A percentile compares a stretch with the other conserved stretches of the same genome.
phyloP scores from a whole-genome alignment of 2,329 filamentous ascomycete species.

The Penicillium sp. region DNA sequence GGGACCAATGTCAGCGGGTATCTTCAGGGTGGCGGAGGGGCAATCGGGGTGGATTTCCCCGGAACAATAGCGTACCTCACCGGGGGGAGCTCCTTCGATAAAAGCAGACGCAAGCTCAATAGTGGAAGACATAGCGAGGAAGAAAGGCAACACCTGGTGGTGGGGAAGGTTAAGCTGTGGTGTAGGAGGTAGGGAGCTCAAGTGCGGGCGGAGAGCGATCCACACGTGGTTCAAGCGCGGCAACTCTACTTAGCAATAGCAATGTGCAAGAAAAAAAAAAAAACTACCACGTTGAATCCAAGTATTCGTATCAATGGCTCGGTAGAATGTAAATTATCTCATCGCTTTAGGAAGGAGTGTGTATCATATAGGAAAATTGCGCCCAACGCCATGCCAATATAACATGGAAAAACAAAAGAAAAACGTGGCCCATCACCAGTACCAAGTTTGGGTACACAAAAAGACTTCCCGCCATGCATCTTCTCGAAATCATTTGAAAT shows the following conservation, averaged over 20 bases:
- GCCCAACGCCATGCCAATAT: slow-evolving; percentile 13
- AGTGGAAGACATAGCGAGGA: slow-evolving; percentile 42
- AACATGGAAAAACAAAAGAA: neutral
- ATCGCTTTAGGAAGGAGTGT: slow-evolving; percentile 6
- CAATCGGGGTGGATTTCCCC: slow-evolving; percentile 3
- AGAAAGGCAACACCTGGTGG: neutral
- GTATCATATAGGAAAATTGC: neutral
- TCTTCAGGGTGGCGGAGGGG: slow-evolving; percentile 18
- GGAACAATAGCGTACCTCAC: slow-evolving; percentile 66
- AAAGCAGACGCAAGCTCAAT: slow-evolving; percentile 74
- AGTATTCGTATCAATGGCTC: no score
- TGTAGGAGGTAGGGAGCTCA: slow-evolving; percentile 19
- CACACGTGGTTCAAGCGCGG: slow-evolving; percentile 17
- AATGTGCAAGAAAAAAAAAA: no score
- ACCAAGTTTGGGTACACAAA: neutral
- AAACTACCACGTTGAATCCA: no score
- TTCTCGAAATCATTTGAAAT: neutral
- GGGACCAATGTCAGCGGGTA: slow-evolving; percentile 24
- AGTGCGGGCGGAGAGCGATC: slow-evolving; percentile 18
- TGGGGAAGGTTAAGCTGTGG: slow-evolving; percentile 1
- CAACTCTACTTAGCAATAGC: neutral
- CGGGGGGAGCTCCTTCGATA: slow-evolving; percentile 88
- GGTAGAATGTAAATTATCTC: slow-evolving; percentile 4
- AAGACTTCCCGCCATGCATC: neutral
- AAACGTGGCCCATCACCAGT: neutral